Percentiles rank a stretch among this genome's conserved stretches.
Conservation (phyloP, 2,329 filamentous ascomycete genomes). For the Colletotrichum siamense region DNA sequence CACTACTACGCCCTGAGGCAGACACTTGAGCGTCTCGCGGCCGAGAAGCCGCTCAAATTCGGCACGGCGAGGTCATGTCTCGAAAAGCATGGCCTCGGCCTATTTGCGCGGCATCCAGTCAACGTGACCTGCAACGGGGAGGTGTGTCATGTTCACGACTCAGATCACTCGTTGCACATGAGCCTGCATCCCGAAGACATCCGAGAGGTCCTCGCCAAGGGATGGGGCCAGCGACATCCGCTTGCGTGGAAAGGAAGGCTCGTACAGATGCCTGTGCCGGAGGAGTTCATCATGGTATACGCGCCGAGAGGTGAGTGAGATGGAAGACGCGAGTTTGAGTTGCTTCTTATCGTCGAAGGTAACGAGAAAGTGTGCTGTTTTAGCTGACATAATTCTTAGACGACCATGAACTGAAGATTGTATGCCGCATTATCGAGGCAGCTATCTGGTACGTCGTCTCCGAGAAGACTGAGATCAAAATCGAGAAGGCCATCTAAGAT, state of each 20-base stretch:
- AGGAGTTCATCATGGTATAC: conserved; percentile 83
- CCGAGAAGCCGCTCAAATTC: conserved; percentile 50
- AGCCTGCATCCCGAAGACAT: conserved; percentile 82
- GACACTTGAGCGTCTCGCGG: conserved; percentile 57
- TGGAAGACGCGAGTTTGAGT: neutral
- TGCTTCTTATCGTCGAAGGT: neutral
- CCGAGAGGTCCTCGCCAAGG: conserved; percentile 71
- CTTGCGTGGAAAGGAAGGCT: conserved; percentile 72
- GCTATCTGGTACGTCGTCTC: conserved; percentile 71
- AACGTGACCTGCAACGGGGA: conserved; percentile 80
- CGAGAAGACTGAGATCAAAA: conserved; percentile 46
- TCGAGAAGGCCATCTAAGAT: conserved; percentile 12
- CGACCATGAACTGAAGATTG: conserved; percentile 69
- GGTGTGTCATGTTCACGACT: conserved; percentile 80
- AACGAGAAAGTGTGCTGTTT: neutral
- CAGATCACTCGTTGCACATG: conserved; percentile 79
- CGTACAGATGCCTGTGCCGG: conserved; percentile 68
- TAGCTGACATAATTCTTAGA: conserved; percentile 38
- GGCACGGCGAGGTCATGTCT: conserved; percentile 75
- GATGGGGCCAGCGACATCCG: conserved; percentile 79
- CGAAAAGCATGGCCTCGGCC: conserved; percentile 80
- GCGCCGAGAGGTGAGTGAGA: conserved; percentile 63
- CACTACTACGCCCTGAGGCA: conserved; percentile 62
- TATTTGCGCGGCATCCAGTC: conserved; percentile 72
- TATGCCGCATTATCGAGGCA: conserved; percentile 74